Evolutionary conservation across 1,139 yeast species (phyloP), one percentile per base, ranked within the genome.

Genomic region (Eremothecium gossypii): DNA sequence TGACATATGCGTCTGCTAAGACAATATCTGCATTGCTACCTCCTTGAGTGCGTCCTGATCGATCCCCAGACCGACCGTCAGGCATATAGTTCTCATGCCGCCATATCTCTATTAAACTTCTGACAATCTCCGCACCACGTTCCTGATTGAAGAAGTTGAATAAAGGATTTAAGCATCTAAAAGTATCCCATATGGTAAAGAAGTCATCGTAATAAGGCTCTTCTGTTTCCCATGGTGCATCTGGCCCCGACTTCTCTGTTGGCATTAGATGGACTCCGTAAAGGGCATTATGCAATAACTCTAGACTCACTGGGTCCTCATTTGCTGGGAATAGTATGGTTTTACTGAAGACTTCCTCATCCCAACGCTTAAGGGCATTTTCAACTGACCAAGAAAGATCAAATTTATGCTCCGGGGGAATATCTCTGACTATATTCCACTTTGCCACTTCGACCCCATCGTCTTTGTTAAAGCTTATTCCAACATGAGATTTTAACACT

Each of bases 141-240:
- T 47, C 45, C 13, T 65, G 65, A 41, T 59, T 58, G 31, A 66
- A 42, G 17, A 65, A 54, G 35, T 65, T 58, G 38, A 58, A 48
- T 20, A 67, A 50, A 2, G 71, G 71, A 42, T 61, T 55, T 17
- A 64, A 51, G 30, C 66, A 60, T 17, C 71, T 49, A 52, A 65
- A 67, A 0, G 67, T 60, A 46, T 67, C 70, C 71, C 71, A 67
- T 30, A 67, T 52, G n/a, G 68, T 66, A 47, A 63, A 66, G 58
- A 63, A 67, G 43, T 67, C 70, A 46, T 66, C 69, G 45, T 66
- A 67, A 44, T 65, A 65, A 6, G 64, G 60, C 11, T 58, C 60
- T 4, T 50, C 37, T 0, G 60, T 42, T 7, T 53, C 42, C 52
- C 59, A 55, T 28, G 54, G 46, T 8, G 68, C 66, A 40, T 61